Percentiles rank a stretch among this genome's conserved stretches.
Conservation (phyloP, 495 filamentous ascomycete genomes). For the Penicillium flavigenum region DNA sequence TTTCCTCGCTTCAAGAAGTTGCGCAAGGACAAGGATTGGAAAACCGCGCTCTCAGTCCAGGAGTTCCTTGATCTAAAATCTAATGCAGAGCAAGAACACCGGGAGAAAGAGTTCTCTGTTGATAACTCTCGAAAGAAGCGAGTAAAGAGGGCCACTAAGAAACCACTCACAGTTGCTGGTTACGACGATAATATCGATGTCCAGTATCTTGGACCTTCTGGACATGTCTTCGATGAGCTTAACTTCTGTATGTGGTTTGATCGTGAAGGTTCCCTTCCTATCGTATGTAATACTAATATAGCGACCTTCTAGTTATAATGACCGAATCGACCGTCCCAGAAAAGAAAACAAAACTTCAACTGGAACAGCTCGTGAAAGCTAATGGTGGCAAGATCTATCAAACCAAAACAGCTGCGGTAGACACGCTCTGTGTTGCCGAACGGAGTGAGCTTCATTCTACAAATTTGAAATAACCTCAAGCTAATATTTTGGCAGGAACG, state of each 20-base stretch:
- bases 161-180: constrained; percentile 69
- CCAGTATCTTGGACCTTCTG: constrained; percentile 56
- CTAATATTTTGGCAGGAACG: constrained; percentile 48
- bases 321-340: constrained; percentile 56
- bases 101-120: constrained; percentile 76
- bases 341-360: constrained; percentile 72
- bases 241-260: constrained; percentile 63
- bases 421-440: constrained; percentile 75
- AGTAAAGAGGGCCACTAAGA: constrained; percentile 63
- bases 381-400: constrained; percentile 86
- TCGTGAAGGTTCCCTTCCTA: background rate
- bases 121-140: constrained; percentile 68
- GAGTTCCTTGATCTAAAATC: constrained; percentile 74
- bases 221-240: constrained; percentile 67
- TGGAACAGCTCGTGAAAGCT: constrained; percentile 85
- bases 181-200: constrained; percentile 51
- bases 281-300: constrained; percentile 18
- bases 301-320: constrained; percentile 51
- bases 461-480: background rate
- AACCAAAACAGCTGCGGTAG: constrained; percentile 57
- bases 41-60: constrained; percentile 68
- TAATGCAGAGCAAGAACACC: constrained; percentile 69
- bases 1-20: constrained; percentile 90
- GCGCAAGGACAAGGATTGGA: constrained; percentile 81
- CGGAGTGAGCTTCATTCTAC: constrained; percentile 49